Evolutionary conservation across 306 rosid genomes (phyloP).

Genomic region (Macrotyloma uniflorum): DNA sequence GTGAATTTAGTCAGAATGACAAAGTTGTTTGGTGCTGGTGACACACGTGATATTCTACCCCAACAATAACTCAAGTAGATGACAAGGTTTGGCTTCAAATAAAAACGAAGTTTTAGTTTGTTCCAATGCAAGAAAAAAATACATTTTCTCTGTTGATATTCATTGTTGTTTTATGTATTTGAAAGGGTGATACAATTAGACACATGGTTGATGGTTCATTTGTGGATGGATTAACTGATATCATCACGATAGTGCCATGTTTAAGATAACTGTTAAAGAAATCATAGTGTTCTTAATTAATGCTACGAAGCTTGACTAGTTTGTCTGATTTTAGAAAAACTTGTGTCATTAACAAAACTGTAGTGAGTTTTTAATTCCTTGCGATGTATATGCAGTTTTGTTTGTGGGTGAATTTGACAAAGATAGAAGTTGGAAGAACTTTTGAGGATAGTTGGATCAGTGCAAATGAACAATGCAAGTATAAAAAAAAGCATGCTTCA

Average conservation of each 20-base stretch:
- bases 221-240: not conserved
- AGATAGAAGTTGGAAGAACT: not conserved
- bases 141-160: not conserved
- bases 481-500: constrained; percentile 1
- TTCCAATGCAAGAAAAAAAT: not conserved
- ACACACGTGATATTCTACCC: not conserved
- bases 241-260: not conserved
- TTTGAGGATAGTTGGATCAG: not conserved
- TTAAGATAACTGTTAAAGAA: not conserved
- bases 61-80: not conserved
- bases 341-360: not conserved
- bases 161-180: not conserved
- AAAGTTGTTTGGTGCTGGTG: not conserved
- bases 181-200: not conserved
- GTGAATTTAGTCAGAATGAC: constrained; percentile 5
- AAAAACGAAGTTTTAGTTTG: not conserved
- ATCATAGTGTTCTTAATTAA: not conserved
- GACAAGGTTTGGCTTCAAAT: not conserved
- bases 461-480: not conserved
- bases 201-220: not conserved
- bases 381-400: not conserved
- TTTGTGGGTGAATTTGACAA: constrained; percentile 1
- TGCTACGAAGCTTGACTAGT: not conserved
- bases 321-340: not conserved
- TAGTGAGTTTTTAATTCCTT: not conserved